Percentiles rank a stretch among this genome's conserved stretches.
phyloP scores from a whole-genome alignment of 805 yeast genomes.

The Saturnispora hagleri region DNA sequence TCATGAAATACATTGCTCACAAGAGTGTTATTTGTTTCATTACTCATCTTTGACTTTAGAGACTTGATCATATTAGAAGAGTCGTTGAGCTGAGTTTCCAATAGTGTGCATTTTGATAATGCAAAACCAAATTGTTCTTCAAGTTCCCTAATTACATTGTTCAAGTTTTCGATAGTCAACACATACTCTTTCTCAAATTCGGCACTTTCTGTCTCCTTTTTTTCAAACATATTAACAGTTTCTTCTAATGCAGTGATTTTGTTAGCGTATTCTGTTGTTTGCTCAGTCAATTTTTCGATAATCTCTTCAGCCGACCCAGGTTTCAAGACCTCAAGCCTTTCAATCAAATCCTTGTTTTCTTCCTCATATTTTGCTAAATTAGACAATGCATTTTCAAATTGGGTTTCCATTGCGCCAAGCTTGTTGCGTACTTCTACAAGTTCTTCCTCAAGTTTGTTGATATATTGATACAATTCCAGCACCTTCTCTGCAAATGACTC shows the following conservation, averaged over 20 bases:
- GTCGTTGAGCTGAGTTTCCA: neutral
- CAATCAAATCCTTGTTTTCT: neutral
- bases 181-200: constrained; percentile 39
- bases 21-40: neutral
- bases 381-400: neutral
- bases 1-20: neutral
- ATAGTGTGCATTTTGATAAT: neutral
- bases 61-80: constrained; percentile 12
- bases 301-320: constrained; percentile 8
- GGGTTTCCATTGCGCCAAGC: neutral
- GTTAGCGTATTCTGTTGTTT: constrained; percentile 27
- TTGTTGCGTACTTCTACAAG: constrained; percentile 4
- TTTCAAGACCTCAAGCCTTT: constrained; percentile 12
- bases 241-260: constrained; percentile 1
- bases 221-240: constrained; percentile 19
- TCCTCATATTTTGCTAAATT: neutral
- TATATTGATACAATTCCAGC: neutral
- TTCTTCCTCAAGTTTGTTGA: constrained; percentile 19
- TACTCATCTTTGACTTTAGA: constrained; percentile 19
- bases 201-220: constrained; percentile 28
- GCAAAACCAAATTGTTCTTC: constrained; percentile 8
- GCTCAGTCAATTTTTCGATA: constrained; percentile 9
- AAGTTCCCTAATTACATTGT: constrained; percentile 27
- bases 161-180: constrained; percentile 36
- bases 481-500: constrained; percentile 18